These are phyloP conservation scores for Stevia rebaudiana DNA, from an alignment of 140 eudicot species.

Conservation along the genomic window DNA sequence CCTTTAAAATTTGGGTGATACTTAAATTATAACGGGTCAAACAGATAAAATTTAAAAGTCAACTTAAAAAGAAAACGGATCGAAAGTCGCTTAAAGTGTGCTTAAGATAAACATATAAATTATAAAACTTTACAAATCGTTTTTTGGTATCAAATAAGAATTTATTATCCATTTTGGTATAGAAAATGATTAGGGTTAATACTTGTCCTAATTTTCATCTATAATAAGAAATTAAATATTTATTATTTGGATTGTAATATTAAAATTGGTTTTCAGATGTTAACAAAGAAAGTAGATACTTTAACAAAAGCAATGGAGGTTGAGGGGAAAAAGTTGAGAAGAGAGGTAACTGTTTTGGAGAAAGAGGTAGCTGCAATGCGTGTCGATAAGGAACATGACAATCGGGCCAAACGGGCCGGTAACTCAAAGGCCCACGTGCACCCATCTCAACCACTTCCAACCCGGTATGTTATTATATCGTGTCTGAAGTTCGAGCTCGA, in stretches of 20 bases:
- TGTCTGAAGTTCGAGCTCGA: neutral
- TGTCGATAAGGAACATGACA: conserved; percentile 79
- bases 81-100: neutral
- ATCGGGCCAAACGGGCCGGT: conserved; percentile 55
- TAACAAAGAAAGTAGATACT: conserved; percentile 93
- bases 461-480: conserved; percentile 45
- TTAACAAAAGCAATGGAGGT: conserved; percentile 96
- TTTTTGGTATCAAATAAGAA: neutral
- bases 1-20: neutral
- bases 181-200: neutral
- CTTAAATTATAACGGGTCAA: neutral
- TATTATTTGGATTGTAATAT: neutral
- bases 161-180: neutral
- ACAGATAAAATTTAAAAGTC: neutral
- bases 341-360: conserved; percentile 95
- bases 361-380: conserved; percentile 98
- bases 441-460: conserved; percentile 62
- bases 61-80: neutral
- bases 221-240: neutral
- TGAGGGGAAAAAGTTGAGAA: conserved; percentile 90
- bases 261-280: conserved; percentile 49
- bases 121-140: neutral
- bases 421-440: conserved; percentile 53
- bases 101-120: too few species aligned
- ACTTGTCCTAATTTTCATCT: neutral